Conservation (phyloP, 306 rosid genomes). For the Prunus davidiana region DNA sequence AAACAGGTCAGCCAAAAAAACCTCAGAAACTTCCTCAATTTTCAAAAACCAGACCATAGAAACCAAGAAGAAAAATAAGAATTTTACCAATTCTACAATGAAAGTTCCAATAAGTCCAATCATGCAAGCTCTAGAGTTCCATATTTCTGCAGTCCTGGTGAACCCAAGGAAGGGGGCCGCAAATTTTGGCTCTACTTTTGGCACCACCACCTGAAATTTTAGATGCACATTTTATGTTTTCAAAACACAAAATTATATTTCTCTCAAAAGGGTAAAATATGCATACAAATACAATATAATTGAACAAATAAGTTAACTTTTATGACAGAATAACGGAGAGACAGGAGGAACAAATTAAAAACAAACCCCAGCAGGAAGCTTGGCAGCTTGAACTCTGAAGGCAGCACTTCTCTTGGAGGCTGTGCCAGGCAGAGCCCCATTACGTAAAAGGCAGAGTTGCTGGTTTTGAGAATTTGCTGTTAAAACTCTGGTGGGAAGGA, state of each 20-base stretch:
- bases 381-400: constrained; percentile 60
- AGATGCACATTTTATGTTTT: constrained; percentile 19
- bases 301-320: not conserved
- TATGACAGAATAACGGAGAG: too few relatives aligned
- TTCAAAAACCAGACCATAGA: not conserved
- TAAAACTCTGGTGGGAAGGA: constrained; percentile 33
- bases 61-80: not conserved
- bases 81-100: constrained; percentile 69
- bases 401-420: constrained; percentile 23
- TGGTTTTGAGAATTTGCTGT: constrained; percentile 21
- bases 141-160: constrained; percentile 80
- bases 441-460: constrained; percentile 16
- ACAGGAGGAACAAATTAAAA: not conserved
- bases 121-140: constrained; percentile 98
- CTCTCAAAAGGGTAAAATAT: not conserved
- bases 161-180: constrained; percentile 77
- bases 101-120: constrained; percentile 84
- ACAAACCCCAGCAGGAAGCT: constrained; percentile 76
- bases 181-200: constrained; percentile 74
- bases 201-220: constrained; percentile 63
- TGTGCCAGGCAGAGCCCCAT: constrained; percentile 12
- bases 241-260: not conserved
- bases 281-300: not conserved
- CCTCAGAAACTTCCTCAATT: too few relatives aligned
- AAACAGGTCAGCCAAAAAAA: not conserved